Percentiles rank a stretch among this genome's conserved stretches.
Conservation (phyloP, 495 filamentous ascomycete species). For the Tuber microsphaerosporum region DNA sequence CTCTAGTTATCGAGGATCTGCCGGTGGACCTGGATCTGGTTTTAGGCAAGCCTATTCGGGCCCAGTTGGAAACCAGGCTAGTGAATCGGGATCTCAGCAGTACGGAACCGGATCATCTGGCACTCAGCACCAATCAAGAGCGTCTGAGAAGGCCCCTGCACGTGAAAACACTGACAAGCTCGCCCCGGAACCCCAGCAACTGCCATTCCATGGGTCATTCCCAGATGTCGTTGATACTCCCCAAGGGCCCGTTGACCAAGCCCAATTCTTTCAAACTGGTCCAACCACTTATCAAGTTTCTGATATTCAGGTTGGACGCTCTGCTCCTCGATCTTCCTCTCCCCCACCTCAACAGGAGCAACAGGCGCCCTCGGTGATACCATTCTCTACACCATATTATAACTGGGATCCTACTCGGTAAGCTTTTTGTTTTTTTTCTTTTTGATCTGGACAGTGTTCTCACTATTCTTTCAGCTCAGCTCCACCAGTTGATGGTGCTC, state of each 20-base stretch:
- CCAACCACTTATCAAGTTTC: slow-evolving; percentile 30
- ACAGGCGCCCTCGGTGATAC: neutral
- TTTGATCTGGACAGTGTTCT: slow-evolving; percentile 5
- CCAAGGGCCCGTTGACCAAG: slow-evolving; percentile 33
- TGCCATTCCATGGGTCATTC: slow-evolving; percentile 29
- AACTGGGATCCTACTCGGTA: slow-evolving; percentile 40
- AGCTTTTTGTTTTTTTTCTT: slow-evolving; percentile 14
- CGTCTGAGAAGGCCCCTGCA: neutral
- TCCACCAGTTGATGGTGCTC: slow-evolving; percentile 29
- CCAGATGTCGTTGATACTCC: slow-evolving; percentile 35
- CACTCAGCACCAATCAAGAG: neutral
- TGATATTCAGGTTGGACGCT: neutral
- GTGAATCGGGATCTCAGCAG: neutral
- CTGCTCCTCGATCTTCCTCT: neutral
- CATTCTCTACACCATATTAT: slow-evolving; percentile 8
- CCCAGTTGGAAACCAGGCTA: slow-evolving; percentile 1
- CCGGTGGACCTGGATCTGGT: neutral
- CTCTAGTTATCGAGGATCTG: neutral
- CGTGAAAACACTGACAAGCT: neutral
- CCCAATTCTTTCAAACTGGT: slow-evolving; percentile 37
- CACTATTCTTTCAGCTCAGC: slow-evolving; percentile 30
- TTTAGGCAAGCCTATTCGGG: slow-evolving; percentile 4
- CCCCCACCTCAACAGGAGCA: neutral
- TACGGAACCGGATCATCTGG: neutral
- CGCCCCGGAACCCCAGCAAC: slow-evolving; percentile 19